Evolutionary conservation across 805 yeast species (phyloP).

Genomic region (Candida railenensis): DNA sequence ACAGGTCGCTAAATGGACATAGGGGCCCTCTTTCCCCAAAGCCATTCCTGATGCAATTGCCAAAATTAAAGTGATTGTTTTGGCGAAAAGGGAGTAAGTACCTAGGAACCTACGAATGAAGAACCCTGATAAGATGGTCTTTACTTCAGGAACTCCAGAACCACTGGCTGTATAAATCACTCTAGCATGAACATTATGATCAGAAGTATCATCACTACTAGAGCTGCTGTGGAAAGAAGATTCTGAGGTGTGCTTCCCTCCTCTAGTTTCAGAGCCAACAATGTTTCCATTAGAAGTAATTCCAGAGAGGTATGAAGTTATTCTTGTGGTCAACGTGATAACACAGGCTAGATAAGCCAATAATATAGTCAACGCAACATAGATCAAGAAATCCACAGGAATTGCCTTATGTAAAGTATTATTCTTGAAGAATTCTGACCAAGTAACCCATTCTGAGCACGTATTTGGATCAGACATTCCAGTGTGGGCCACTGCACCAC

Average conservation of each 20-base stretch:
- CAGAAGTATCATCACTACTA: not conserved
- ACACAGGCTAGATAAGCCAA: conserved; percentile 46
- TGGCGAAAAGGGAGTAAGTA: conserved; percentile 47
- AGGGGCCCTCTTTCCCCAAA: conserved; percentile 63
- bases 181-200: conserved; percentile 10
- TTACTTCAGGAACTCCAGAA: conserved; percentile 63
- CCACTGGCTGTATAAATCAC: conserved; percentile 53
- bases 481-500: conserved; percentile 16
- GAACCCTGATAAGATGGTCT: conserved; percentile 58
- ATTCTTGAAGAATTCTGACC: conserved; percentile 35
- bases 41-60: conserved; percentile 59
- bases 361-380: conserved; percentile 33
- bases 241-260: not conserved
- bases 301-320: conserved; percentile 24
- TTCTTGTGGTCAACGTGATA: conserved; percentile 47
- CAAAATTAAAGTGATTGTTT: conserved; percentile 46
- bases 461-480: conserved; percentile 3
- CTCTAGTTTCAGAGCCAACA: not conserved
- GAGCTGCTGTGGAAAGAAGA: not conserved
- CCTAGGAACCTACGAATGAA: conserved; percentile 55
- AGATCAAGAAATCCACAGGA: conserved; percentile 33
- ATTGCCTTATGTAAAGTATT: conserved; percentile 8
- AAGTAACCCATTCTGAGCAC: conserved; percentile 44
- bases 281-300: conserved; percentile 4
- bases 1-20: conserved; percentile 58